Conservation (phyloP, 2,329 filamentous ascomycete genomes). For the Diaporthe destruens region DNA sequence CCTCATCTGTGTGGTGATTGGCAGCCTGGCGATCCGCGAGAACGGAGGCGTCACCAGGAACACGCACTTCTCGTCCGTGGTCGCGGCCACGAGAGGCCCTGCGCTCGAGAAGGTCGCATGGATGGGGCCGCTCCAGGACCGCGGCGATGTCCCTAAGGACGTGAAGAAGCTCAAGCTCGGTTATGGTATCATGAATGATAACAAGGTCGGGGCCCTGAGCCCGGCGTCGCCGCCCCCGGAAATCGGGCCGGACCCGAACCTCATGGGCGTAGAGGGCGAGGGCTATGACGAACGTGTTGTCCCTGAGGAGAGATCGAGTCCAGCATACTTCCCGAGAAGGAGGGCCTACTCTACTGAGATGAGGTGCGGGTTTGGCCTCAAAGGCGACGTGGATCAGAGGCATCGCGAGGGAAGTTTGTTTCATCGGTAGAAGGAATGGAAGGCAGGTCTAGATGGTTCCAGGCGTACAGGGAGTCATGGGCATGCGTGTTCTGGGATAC, state of each 20-base stretch:
- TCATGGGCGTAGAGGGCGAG: slow-evolving; percentile 30
- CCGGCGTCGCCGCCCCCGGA: slow-evolving; percentile 3
- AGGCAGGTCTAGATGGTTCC: not conserved
- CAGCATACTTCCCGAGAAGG: slow-evolving; percentile 23
- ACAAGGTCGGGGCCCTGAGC: not conserved
- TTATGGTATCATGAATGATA: slow-evolving; percentile 45
- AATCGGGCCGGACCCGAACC: slow-evolving; percentile 15
- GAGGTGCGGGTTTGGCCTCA: slow-evolving; percentile 47
- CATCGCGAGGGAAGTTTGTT: slow-evolving; percentile 38
- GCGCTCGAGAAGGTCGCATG: slow-evolving; percentile 54
- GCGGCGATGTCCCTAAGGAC: slow-evolving; percentile 43
- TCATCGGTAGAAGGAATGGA: slow-evolving; percentile 16
- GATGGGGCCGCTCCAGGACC: slow-evolving; percentile 41
- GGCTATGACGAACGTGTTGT: slow-evolving; percentile 10
- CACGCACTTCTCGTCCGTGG: slow-evolving; percentile 55
- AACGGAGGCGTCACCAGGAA: slow-evolving; percentile 53
- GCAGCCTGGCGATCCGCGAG: slow-evolving; percentile 51
- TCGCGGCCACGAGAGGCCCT: slow-evolving; percentile 57
- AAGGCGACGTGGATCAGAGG: slow-evolving; percentile 44
- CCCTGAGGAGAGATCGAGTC: slow-evolving; percentile 17
- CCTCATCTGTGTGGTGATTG: slow-evolving; percentile 49
- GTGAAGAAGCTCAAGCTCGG: slow-evolving; percentile 45
- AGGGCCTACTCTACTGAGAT: slow-evolving; percentile 31
- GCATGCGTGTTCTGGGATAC: not conserved
- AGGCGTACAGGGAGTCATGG: not conserved